Evolutionary conservation across 2,329 filamentous ascomycete species (phyloP).

Genomic region (Fusarium sp.): DNA sequence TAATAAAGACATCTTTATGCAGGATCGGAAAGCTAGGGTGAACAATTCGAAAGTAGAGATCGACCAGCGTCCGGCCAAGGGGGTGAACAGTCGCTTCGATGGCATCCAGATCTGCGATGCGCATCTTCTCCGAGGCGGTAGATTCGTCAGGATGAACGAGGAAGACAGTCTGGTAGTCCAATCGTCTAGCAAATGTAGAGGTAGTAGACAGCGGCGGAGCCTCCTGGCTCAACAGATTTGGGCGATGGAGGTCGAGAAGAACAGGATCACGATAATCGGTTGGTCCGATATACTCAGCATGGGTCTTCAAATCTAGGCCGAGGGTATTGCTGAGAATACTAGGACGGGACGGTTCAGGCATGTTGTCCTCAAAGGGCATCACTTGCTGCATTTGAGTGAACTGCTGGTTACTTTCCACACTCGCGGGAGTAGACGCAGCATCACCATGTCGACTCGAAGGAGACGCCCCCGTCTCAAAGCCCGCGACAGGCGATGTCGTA

Average conservation of each 20-base stretch:
- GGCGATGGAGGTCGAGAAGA: slow-evolving; percentile 66
- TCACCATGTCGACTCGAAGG: slow-evolving; percentile 42
- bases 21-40: slow-evolving; percentile 69
- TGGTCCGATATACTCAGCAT: slow-evolving; percentile 69
- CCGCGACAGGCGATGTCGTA: slow-evolving; percentile 24
- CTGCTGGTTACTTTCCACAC: slow-evolving; percentile 37
- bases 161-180: slow-evolving; percentile 51
- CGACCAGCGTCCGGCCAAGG: slow-evolving; percentile 70
- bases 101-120: slow-evolving; percentile 55
- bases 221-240: slow-evolving; percentile 51
- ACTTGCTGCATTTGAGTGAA: slow-evolving; percentile 27
- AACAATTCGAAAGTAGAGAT: slow-evolving; percentile 73
- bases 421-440: slow-evolving; percentile 38
- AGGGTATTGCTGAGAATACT: slow-evolving; percentile 56
- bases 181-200: slow-evolving; percentile 45
- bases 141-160: slow-evolving; percentile 51
- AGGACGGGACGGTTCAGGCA: slow-evolving; percentile 38
- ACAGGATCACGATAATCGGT: slow-evolving; percentile 68
- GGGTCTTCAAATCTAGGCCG: slow-evolving; percentile 67
- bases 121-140: slow-evolving; percentile 53
- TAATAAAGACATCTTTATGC: slow-evolving; percentile 70
- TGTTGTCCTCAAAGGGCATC: slow-evolving; percentile 26
- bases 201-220: slow-evolving; percentile 1
- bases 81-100: slow-evolving; percentile 72
- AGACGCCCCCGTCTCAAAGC: slow-evolving; percentile 22